A percentile compares a stretch with the other conserved stretches of the same genome.
These are phyloP conservation scores for Apiospora rasikravindrae DNA, from an alignment of 2,329 filamentous ascomycete genomes.

Conservation along the genomic window DNA sequence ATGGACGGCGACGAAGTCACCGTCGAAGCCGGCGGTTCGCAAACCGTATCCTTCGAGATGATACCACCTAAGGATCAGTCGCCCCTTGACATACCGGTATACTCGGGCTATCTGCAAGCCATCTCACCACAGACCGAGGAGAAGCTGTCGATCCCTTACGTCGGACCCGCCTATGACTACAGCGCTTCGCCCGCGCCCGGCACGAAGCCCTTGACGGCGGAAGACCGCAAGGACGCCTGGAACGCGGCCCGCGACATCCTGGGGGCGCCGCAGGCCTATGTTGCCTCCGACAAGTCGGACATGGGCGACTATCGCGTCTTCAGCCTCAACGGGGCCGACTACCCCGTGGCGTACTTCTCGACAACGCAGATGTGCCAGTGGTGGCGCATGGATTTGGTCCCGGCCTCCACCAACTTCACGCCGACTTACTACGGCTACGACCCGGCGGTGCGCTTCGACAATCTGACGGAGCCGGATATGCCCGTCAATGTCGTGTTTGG, in stretches of 20 bases:
- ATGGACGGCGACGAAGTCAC: background rate
- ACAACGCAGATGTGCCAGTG: background rate
- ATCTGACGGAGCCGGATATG: background rate
- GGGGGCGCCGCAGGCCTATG: background rate
- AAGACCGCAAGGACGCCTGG: background rate
- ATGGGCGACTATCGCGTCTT: background rate
- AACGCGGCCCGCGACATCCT: background rate
- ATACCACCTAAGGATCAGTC: background rate
- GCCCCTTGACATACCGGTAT: background rate
- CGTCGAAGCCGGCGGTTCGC: background rate
- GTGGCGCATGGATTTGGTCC: background rate
- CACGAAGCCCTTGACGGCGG: background rate
- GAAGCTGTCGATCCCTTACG: background rate
- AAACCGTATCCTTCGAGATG: background rate
- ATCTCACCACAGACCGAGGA: background rate
- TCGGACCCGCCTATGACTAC: background rate
- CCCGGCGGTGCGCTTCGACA: background rate
- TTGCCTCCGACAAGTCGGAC: background rate
- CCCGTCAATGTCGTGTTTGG: background rate
- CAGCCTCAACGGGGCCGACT: background rate
- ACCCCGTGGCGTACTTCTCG: background rate
- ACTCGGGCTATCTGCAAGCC: background rate
- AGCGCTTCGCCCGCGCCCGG: background rate
- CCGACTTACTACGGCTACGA: background rate
- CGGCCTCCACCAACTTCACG: background rate